Evolutionary conservation across 2,329 filamentous ascomycete species (phyloP).

Genomic region (Colletotrichum trifolii): DNA sequence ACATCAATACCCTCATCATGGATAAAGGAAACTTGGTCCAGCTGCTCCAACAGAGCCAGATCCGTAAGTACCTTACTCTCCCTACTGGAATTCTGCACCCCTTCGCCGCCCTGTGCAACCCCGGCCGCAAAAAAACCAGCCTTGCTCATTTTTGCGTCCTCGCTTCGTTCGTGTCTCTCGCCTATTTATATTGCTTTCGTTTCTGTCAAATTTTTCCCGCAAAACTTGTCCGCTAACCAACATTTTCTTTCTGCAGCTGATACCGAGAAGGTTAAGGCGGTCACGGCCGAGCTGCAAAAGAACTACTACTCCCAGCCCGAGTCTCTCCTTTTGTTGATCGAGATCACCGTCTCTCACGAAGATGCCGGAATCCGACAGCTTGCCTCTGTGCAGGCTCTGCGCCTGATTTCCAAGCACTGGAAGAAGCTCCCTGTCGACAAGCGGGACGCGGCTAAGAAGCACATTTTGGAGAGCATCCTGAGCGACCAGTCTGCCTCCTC

Average conservation of each 20-base stretch:
- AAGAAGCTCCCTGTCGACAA: constrained; percentile 75
- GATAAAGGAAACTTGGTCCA: constrained; percentile 80
- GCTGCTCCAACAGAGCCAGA: constrained; percentile 87
- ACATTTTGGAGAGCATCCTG: constrained; percentile 85
- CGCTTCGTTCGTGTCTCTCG: constrained; percentile 33
- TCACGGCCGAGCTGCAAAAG: constrained; percentile 90
- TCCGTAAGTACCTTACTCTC: constrained; percentile 70
- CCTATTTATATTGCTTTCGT: constrained; percentile 24
- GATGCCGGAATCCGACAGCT: constrained; percentile 83
- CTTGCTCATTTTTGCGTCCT: constrained; percentile 29
- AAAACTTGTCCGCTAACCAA: constrained; percentile 45
- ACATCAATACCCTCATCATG: constrained; percentile 44
- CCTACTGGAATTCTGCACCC: background rate
- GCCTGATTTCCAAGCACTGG: constrained; percentile 90
- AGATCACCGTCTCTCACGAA: constrained; percentile 85
- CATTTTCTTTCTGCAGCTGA: constrained; percentile 69
- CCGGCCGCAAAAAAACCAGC: constrained; percentile 31
- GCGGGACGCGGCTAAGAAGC: constrained; percentile 82
- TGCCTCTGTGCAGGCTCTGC: constrained; percentile 88
- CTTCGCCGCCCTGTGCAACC: constrained; percentile 30
- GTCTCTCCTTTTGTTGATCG: constrained; percentile 85
- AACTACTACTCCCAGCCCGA: constrained; percentile 90
- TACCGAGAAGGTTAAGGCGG: constrained; percentile 88
- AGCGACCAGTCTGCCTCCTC: constrained; percentile 81
- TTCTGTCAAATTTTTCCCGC: background rate